These are phyloP conservation scores for Pelargonium myrrhifolium DNA, from an alignment of 441 rosid genomes.

Conservation along the genomic window DNA sequence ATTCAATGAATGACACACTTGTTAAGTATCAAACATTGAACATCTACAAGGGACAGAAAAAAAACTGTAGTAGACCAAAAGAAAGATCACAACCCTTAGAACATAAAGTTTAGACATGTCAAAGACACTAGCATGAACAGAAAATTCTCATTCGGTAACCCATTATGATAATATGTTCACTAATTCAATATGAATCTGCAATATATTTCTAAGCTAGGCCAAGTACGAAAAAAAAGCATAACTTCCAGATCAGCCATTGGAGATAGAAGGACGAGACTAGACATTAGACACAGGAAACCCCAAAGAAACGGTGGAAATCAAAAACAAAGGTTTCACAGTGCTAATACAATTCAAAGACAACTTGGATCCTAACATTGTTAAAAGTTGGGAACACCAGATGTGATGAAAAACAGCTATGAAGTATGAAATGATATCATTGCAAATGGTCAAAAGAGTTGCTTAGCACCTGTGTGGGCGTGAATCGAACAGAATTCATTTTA, in stretches of 20 bases:
- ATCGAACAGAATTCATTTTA: constrained; percentile 87
- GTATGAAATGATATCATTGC: constrained; percentile 14
- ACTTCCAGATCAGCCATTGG: not conserved
- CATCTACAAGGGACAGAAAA: not conserved
- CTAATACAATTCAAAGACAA: not conserved
- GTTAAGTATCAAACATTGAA: not conserved
- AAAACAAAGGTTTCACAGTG: not conserved
- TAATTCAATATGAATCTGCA: not conserved
- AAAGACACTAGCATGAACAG: constrained; percentile 5
- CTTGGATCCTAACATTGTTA: not conserved
- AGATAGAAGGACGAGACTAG: not conserved
- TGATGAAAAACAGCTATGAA: constrained; percentile 4
- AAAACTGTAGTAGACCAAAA: not conserved
- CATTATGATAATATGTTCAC: not conserved
- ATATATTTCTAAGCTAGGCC: not conserved
- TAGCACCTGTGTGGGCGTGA: constrained; percentile 91
- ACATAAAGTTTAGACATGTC: not conserved
- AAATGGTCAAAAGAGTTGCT: constrained; percentile 16
- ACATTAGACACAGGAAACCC: not conserved
- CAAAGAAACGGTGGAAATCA: not conserved
- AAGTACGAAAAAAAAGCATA: not conserved
- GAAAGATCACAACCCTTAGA: not conserved
- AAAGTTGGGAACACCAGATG: not conserved
- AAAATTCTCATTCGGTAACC: not conserved
- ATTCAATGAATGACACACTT: not conserved